Base-by-base conservation (phyloP, 2,329 filamentous ascomycete genomes). In the Chrysoporthe puriensis region DNA sequence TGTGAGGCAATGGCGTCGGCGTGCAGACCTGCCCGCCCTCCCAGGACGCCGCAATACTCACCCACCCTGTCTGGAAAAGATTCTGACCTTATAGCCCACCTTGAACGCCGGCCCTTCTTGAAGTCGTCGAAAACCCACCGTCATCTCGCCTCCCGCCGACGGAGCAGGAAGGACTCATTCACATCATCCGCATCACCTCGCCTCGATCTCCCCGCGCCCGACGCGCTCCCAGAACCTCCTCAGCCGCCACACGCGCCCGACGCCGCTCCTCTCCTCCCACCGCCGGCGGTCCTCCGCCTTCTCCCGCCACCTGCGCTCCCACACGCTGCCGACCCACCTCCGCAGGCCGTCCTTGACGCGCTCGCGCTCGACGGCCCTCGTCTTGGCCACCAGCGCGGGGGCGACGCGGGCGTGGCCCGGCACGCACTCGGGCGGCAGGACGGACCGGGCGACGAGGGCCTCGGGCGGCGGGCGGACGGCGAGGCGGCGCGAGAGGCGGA, bases 221-320 rank as follows among this genome's bases (percentile, higher is more conserved):
- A 91, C 80, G 32, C 82, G 81, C 77, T 92, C 90, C 89, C 89
- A 92, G 74, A 90, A 91, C 69, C 82, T 82, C 73, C 84, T 85
- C 66, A 92, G 75, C 32, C 85, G 82, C 83, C 88, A 87, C 7
- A 91, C 88, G 54, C 85, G 79, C 2, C 86, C 85, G 0, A 87
- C 77, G 0, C 86, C 85, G 0, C 79, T 78, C 42, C 77, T 79
- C 75, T 88, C 85, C 70, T 87, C 83, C 76, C 79, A 81, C 68
- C 73, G 75, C 70, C 77, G 79, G 34, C 85, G 77, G 64, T 80
- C 78, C 73, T 88, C 81, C 72, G 82, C 81, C 58, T 81, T 78
- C 74, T 84, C 80, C 65, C 77, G 77, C 3, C 87, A 85, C 76
- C 87, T 81, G 26, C 84, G 79, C 52, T 77, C 80, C 85, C 84